A percentile compares a stretch with the other conserved stretches of the same genome.
Evolutionary conservation across 2,329 filamentous ascomycete species (phyloP).

Genomic region (Fusarium begoniae): DNA sequence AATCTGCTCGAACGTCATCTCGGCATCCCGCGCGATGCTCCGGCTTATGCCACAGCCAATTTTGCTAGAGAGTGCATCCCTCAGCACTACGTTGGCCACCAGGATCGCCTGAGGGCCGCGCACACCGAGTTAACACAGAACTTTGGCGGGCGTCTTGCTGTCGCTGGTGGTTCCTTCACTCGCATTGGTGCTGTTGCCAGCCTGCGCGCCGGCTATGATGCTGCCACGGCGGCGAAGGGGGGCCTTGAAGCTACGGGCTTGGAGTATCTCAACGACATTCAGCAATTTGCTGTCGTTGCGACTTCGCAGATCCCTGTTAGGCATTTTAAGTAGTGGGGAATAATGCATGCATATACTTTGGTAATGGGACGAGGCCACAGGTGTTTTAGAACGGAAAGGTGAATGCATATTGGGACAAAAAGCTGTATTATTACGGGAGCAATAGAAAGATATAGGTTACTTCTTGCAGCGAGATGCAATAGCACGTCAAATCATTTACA

Average conservation of each 20-base stretch:
- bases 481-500: background rate
- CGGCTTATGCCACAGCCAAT: slow-evolving; percentile 68
- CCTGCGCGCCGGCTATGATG: slow-evolving; percentile 56
- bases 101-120: slow-evolving; percentile 65
- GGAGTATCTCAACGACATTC: slow-evolving; percentile 39
- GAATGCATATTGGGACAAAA: background rate
- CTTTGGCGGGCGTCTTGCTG: slow-evolving; percentile 71
- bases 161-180: slow-evolving; percentile 67
- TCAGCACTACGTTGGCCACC: slow-evolving; percentile 86
- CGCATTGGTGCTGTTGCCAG: slow-evolving; percentile 61
- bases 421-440: slow-evolving; percentile 19
- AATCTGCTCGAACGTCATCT: slow-evolving; percentile 78
- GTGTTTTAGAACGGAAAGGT: background rate
- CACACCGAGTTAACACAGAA: slow-evolving; percentile 62
- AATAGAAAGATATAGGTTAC: background rate
- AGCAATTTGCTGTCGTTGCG: slow-evolving; percentile 41
- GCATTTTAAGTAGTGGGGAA: slow-evolving; percentile 3
- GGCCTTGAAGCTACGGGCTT: slow-evolving; percentile 44
- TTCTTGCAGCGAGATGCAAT: background rate
- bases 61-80: slow-evolving; percentile 80
- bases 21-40: slow-evolving; percentile 67
- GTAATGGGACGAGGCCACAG: background rate
- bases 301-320: slow-evolving; percentile 42
- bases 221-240: slow-evolving; percentile 35
- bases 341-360: background rate